Percentiles rank a stretch among this genome's conserved stretches.
These are phyloP conservation scores for Globisporangium takayamanum DNA, from an alignment of 352 stramenopile species.

Conservation along the genomic window DNA sequence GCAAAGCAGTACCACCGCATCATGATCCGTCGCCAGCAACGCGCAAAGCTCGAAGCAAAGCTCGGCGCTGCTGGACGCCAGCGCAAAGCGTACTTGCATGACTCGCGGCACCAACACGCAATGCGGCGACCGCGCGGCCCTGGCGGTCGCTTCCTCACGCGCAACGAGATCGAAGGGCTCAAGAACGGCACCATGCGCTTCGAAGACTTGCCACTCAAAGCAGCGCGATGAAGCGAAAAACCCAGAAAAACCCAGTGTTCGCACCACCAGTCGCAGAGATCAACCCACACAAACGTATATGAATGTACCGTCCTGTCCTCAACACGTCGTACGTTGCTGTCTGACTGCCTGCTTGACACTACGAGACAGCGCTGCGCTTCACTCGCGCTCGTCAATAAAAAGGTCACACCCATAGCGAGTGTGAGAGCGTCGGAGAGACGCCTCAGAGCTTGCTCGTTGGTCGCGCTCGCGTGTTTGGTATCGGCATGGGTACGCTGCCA, in stretches of 20 bases:
- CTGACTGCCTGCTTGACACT: too few species aligned
- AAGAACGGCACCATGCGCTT: slow-evolving; percentile 60
- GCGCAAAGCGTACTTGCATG: slow-evolving; percentile 82
- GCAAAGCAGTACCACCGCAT: slow-evolving; percentile 90
- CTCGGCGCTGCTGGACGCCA: slow-evolving; percentile 62
- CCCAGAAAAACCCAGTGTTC: too few species aligned
- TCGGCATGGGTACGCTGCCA: background rate
- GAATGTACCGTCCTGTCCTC: too few species aligned
- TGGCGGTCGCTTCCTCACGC: slow-evolving; percentile 80
- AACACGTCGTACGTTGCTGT: too few species aligned
- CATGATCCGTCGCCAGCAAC: slow-evolving; percentile 82
- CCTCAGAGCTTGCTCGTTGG: background rate
- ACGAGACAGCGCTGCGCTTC: too few species aligned
- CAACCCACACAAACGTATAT: background rate
- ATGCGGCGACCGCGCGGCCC: slow-evolving; percentile 79
- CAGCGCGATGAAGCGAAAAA: background rate
- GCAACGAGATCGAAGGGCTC: slow-evolving; percentile 68
- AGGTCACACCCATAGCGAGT: background rate
- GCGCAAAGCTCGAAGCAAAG: slow-evolving; percentile 83
- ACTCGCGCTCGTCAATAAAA: too few species aligned
- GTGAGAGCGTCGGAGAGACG: too few species aligned
- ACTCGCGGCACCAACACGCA: slow-evolving; percentile 83
- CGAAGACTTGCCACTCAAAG: slow-evolving; percentile 49
- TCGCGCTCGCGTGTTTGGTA: too few species aligned
- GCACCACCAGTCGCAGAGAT: background rate